phyloP scores from a whole-genome alignment of 1,139 yeast species.

The Keqinozyma sinolaborantium region DNA sequence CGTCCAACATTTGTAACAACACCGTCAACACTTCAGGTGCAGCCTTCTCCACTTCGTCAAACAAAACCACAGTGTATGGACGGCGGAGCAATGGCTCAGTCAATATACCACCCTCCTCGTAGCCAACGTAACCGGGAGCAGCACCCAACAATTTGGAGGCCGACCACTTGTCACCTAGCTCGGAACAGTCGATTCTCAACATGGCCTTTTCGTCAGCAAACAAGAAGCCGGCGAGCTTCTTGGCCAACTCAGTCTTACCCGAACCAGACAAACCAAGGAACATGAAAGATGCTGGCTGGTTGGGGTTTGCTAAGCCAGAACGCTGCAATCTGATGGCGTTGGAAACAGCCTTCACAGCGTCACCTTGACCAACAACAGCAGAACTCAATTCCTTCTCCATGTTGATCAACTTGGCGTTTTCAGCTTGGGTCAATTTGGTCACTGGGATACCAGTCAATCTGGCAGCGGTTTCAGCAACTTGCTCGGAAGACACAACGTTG shows the following conservation, averaged over 20 bases:
- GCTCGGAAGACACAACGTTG: slow-evolving; percentile 90
- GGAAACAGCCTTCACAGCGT: slow-evolving; percentile 94
- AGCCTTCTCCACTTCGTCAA: slow-evolving; percentile 98
- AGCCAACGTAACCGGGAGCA: slow-evolving; percentile 97
- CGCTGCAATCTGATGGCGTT: slow-evolving; percentile 90
- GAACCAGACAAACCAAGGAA: slow-evolving; percentile 96
- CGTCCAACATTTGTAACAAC: slow-evolving; percentile 87
- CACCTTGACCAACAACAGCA: slow-evolving; percentile 92
- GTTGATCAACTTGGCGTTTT: slow-evolving; percentile 84
- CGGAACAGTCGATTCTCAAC: slow-evolving; percentile 97
- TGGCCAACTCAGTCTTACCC: slow-evolving; percentile 97
- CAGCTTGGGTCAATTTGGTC: slow-evolving; percentile 92
- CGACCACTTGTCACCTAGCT: slow-evolving; percentile 91
- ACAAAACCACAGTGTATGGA: slow-evolving; percentile 91
- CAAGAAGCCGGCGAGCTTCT: slow-evolving; percentile 91
- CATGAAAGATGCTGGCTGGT: slow-evolving; percentile 93
- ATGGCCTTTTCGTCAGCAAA: slow-evolving; percentile 95
- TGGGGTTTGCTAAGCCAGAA: slow-evolving; percentile 94
- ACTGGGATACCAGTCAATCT: slow-evolving; percentile 98
- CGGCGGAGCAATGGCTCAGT: slow-evolving; percentile 88
- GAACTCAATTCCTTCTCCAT: slow-evolving; percentile 86
- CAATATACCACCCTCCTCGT: slow-evolving; percentile 94
- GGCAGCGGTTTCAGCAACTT: slow-evolving; percentile 96
- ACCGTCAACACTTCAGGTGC: slow-evolving; percentile 96
- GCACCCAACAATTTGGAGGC: slow-evolving; percentile 94